A percentile compares a stretch with the other conserved stretches of the same genome.
Evolutionary conservation across 2,329 filamentous ascomycete species (phyloP).

Genomic region (Fusarium marasasianum): DNA sequence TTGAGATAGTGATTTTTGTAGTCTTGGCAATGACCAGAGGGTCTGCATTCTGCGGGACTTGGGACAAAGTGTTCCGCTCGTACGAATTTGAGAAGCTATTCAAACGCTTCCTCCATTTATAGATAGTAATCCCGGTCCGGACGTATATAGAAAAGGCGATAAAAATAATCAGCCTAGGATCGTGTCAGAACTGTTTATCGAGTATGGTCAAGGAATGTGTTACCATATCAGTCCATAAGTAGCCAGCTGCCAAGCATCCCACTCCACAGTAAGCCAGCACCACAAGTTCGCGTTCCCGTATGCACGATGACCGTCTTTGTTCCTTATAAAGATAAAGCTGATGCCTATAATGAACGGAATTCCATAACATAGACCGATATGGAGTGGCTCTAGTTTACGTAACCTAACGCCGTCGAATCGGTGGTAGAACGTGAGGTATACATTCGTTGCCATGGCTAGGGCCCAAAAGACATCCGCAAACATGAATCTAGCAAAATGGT

Average conservation of each 20-base stretch:
- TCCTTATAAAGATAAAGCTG: background rate
- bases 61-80: background rate
- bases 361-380: constrained; percentile 1
- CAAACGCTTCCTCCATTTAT: constrained; percentile 4
- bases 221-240: constrained; percentile 18
- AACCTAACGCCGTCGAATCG: background rate
- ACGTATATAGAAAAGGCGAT: background rate
- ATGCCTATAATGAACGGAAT: constrained; percentile 3
- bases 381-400: constrained; percentile 1
- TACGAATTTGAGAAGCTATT: constrained; percentile 2
- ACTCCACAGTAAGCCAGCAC: constrained; percentile 13
- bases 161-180: background rate
- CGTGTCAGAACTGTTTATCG: background rate
- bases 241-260: constrained; percentile 21
- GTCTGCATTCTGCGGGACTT: background rate
- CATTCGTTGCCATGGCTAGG: constrained; percentile 2
- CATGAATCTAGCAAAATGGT: background rate
- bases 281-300: constrained; percentile 10
- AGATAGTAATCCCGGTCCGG: background rate
- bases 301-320: background rate
- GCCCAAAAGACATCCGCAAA: constrained; percentile 20
- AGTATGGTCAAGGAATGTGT: background rate
- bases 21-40: background rate
- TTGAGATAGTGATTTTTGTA: constrained; percentile 1
- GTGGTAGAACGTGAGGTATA: constrained; percentile 10